Conservation (phyloP, 257 asterid genomes). For the Solanum gracilifrons region DNA sequence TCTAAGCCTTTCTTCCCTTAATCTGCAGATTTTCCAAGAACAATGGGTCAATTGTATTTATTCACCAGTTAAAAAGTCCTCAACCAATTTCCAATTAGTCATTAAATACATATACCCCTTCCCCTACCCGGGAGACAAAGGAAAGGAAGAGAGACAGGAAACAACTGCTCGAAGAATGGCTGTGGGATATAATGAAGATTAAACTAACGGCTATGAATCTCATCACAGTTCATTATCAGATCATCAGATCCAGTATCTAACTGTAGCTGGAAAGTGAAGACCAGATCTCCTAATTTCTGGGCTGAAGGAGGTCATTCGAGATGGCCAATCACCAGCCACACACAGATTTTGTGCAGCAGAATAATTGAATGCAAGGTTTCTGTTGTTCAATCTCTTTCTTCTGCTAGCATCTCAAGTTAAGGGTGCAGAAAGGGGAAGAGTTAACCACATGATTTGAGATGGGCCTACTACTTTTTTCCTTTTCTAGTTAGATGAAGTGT, state of each 20-base stretch:
- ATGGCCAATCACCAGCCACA: background rate
- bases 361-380: background rate
- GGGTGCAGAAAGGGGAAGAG: background rate
- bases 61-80: background rate
- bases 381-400: background rate
- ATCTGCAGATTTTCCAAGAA: slow-evolving; percentile 35
- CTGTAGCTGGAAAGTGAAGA: background rate
- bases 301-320: background rate
- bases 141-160: background rate
- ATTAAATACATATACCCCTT: background rate
- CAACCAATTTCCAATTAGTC: background rate
- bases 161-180: background rate
- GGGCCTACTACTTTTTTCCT: background rate
- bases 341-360: background rate
- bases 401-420: background rate
- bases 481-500: background rate
- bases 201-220: background rate
- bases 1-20: slow-evolving; percentile 66
- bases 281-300: background rate
- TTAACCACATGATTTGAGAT: background rate
- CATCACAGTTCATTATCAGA: background rate
- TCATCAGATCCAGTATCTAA: background rate
- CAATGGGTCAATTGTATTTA: background rate
- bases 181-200: background rate
- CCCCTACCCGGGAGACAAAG: background rate